Percentiles rank a stretch among this genome's conserved stretches.
phyloP scores from a whole-genome alignment of 805 yeast genomes.

The Jamesozyma rosinii region DNA sequence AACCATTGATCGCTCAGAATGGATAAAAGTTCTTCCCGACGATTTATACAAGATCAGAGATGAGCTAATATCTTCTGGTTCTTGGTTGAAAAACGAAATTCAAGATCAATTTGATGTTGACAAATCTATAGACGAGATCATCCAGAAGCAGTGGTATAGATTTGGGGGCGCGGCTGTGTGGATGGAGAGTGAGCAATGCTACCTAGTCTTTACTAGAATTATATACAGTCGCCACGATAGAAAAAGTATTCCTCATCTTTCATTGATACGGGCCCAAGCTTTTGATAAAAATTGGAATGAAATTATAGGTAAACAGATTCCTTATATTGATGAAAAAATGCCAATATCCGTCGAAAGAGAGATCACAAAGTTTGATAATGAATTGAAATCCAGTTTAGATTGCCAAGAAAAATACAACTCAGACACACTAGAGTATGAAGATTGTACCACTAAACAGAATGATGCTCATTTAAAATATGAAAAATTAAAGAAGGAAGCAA shows the following conservation, averaged over 20 bases:
- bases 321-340: slow-evolving; percentile 22
- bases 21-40: background rate
- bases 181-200: slow-evolving; percentile 42
- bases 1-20: slow-evolving; percentile 2
- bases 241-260: slow-evolving; percentile 12
- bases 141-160: slow-evolving; percentile 28
- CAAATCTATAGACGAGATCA: slow-evolving; percentile 4
- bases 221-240: background rate
- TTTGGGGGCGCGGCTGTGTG: slow-evolving; percentile 40
- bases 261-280: slow-evolving; percentile 36
- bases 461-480: slow-evolving; percentile 12
- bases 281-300: slow-evolving; percentile 40
- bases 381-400: slow-evolving; percentile 9
- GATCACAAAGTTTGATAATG: slow-evolving; percentile 18
- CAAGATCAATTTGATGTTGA: slow-evolving; percentile 6
- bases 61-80: background rate
- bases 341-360: slow-evolving; percentile 22
- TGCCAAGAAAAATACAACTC: slow-evolving; percentile 19
- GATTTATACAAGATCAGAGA: slow-evolving; percentile 4
- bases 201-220: slow-evolving; percentile 36
- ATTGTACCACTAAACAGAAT: slow-evolving; percentile 15
- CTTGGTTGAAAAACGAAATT: background rate
- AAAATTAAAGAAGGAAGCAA: slow-evolving; percentile 5
- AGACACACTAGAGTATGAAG: slow-evolving; percentile 10
- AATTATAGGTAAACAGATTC: slow-evolving; percentile 11